These are phyloP conservation scores for Mortierella sp. DNA, from an alignment of 371 early-diverging fungal species.

Conservation along the genomic window DNA sequence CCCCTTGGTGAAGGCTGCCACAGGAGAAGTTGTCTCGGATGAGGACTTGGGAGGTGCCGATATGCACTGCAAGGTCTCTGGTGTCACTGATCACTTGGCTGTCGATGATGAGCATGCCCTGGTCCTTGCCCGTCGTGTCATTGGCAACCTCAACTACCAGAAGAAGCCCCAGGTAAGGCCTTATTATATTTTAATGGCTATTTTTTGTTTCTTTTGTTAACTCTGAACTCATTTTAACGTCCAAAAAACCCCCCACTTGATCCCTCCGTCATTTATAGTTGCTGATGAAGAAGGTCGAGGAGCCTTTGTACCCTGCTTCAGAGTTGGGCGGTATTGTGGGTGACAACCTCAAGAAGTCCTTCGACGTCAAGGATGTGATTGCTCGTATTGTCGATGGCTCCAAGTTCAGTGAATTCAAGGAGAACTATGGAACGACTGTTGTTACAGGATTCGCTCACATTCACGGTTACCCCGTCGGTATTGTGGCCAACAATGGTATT, in stretches of 20 bases:
- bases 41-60: constrained; percentile 98
- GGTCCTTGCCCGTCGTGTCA: constrained; percentile 85
- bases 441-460: constrained; percentile 96
- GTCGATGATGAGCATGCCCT: constrained; percentile 94
- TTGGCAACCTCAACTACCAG: constrained; percentile 85
- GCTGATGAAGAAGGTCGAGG: constrained; percentile 68
- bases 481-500: constrained; percentile 98
- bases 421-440: constrained; percentile 91
- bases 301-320: constrained; percentile 85
- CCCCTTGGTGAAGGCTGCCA: constrained; percentile 96
- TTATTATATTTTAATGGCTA: not conserved
- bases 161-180: constrained; percentile 68
- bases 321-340: constrained; percentile 98
- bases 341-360: constrained; percentile 90
- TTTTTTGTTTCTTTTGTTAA: not conserved
- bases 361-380: constrained; percentile 95
- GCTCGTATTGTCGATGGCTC: constrained; percentile 96
- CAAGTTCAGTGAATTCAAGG: constrained; percentile 96
- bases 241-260: no score
- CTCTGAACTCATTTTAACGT: no score
- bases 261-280: no score
- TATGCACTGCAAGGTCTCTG: constrained; percentile 94
- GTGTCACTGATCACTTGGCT: constrained; percentile 97
- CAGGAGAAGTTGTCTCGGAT: constrained; percentile 94
- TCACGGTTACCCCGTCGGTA: constrained; percentile 95